These are phyloP conservation scores for Boechera retrofracta DNA, from an alignment of 345 rosid genomes.

Conservation along the genomic window DNA sequence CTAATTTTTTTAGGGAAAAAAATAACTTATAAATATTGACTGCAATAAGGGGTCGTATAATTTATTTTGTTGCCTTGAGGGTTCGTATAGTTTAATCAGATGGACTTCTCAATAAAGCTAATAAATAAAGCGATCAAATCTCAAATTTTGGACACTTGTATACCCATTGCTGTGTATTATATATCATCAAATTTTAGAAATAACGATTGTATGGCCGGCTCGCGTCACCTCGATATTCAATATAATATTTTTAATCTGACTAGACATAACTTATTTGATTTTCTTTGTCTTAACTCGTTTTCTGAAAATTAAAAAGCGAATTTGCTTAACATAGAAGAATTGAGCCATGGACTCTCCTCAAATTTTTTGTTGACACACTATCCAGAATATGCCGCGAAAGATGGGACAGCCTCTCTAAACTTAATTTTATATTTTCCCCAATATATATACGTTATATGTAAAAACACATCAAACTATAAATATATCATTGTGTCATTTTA, in stretches of 20 bases:
- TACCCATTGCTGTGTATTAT: conserved; percentile 1
- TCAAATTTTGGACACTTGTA: conserved; percentile 28
- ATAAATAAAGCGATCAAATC: conserved; percentile 11
- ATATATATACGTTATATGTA: too few species aligned
- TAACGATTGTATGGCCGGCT: conserved; percentile 20
- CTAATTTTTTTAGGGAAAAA: too few species aligned
- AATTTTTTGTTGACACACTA: conserved; percentile 3
- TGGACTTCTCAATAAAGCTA: conserved; percentile 5
- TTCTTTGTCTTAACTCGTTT: background rate
- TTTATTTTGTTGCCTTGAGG: background rate
- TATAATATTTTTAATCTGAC: conserved; percentile 21
- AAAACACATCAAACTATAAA: too few species aligned
- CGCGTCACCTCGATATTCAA: conserved; percentile 26
- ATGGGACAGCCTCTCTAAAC: background rate
- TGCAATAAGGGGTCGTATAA: background rate
- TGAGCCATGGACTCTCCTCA: background rate
- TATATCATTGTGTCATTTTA: too few species aligned
- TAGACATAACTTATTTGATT: background rate
- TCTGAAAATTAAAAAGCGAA: background rate
- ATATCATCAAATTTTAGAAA: background rate
- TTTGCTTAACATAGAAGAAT: conserved; percentile 7
- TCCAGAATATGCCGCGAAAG: background rate
- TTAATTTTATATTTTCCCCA: too few species aligned
- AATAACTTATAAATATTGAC: too few species aligned
- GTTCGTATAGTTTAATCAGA: conserved; percentile 15